These are phyloP conservation scores for Sugiyamaella novakii DNA, from an alignment of 1,139 yeast genomes.

Conservation along the genomic window DNA sequence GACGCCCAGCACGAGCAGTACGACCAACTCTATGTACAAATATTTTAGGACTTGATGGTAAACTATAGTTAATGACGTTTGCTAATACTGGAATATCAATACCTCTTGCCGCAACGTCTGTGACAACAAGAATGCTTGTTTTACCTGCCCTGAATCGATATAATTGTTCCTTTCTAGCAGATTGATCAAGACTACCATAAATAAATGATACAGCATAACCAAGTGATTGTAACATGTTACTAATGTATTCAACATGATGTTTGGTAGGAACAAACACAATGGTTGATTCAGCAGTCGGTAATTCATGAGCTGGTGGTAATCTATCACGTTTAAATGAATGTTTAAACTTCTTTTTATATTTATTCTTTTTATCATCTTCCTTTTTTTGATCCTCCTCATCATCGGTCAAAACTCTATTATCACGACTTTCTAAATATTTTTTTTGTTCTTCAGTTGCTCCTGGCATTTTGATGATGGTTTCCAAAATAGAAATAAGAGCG, in stretches of 20 bases:
- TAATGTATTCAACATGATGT: slow-evolving; percentile 93
- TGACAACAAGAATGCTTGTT: slow-evolving; percentile 83
- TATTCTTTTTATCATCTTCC: slow-evolving; percentile 42
- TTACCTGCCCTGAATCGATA: slow-evolving; percentile 82
- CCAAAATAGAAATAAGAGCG: slow-evolving; percentile 69
- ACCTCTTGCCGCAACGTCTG: slow-evolving; percentile 99
- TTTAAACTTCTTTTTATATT: slow-evolving; percentile 27
- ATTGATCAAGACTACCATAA: slow-evolving; percentile 93
- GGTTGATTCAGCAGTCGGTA: slow-evolving; percentile 85
- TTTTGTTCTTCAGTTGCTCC: slow-evolving; percentile 57
- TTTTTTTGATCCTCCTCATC: slow-evolving; percentile 40
- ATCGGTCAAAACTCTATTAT: slow-evolving; percentile 53
- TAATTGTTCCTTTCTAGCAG: slow-evolving; percentile 88
- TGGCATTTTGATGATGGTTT: slow-evolving; percentile 85
- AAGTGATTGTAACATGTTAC: slow-evolving; percentile 65
- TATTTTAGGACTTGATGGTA: slow-evolving; percentile 90
- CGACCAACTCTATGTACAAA: slow-evolving; percentile 98
- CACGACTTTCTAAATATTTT: slow-evolving; percentile 54
- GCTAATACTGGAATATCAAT: slow-evolving; percentile 97
- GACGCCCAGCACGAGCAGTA: slow-evolving; percentile 98
- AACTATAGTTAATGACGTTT: slow-evolving; percentile 84
- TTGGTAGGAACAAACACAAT: slow-evolving; percentile 94
- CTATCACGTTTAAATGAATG: slow-evolving; percentile 51
- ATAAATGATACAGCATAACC: slow-evolving; percentile 89
- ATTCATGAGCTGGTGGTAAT: slow-evolving; percentile 74